Evolutionary conservation across 2,329 filamentous ascomycete species (phyloP).

Genomic region (Aspergillus luchuensis): DNA sequence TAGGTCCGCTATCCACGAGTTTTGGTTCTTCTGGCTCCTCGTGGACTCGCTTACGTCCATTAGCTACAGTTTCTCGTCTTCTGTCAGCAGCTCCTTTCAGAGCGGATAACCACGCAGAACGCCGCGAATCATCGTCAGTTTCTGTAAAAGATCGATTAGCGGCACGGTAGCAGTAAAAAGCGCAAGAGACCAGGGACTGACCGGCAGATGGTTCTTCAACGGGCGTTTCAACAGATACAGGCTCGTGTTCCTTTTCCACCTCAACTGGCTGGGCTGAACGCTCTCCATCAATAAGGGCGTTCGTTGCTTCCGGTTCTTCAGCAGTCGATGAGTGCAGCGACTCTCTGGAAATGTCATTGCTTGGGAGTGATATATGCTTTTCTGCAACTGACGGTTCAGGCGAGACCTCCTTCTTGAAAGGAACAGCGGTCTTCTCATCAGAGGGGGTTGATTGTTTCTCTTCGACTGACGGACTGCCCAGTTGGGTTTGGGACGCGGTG

Average conservation of each 20-base stretch:
- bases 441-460: background rate
- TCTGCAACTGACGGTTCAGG: background rate
- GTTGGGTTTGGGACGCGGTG: background rate
- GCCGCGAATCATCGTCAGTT: slow-evolving; percentile 11
- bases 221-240: background rate
- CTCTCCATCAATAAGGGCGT: background rate
- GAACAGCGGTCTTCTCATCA: background rate
- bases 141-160: slow-evolving; percentile 11
- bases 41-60: slow-evolving; percentile 32
- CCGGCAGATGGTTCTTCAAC: background rate
- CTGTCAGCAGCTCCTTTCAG: slow-evolving; percentile 28
- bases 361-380: background rate
- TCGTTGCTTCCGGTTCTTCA: background rate
- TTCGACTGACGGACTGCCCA: background rate
- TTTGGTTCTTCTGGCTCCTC: slow-evolving; percentile 25
- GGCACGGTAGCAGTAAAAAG: background rate
- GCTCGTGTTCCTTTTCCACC: background rate
- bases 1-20: slow-evolving; percentile 20
- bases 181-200: background rate
- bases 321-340: background rate
- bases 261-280: background rate
- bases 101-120: slow-evolving; percentile 22
- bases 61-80: slow-evolving; percentile 24
- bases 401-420: background rate
- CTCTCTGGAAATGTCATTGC: too few species aligned